phyloP scores from a whole-genome alignment of 805 yeast genomes.

The Zygoascus bituminiphila region DNA sequence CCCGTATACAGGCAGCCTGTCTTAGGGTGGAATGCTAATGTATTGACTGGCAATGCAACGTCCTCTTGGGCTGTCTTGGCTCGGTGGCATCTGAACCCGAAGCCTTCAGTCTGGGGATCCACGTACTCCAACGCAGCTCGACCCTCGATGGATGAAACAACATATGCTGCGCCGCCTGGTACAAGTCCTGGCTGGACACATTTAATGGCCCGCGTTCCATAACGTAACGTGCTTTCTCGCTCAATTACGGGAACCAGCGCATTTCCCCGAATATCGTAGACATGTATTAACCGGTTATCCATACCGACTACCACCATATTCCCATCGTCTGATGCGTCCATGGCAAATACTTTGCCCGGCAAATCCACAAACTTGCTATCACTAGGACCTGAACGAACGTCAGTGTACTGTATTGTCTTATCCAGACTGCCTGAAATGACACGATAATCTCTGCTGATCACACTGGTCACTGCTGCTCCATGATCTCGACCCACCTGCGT shows the following conservation, averaged over 20 bases:
- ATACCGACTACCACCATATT: constrained; percentile 45
- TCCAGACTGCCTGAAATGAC: constrained; percentile 60
- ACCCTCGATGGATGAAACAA: constrained; percentile 71
- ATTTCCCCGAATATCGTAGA: constrained; percentile 46
- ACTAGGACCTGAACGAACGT: constrained; percentile 29
- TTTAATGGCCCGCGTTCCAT: constrained; percentile 51
- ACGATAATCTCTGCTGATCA: constrained; percentile 25
- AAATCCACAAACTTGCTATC: constrained; percentile 19
- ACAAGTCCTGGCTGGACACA: constrained; percentile 27
- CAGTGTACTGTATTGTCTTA: constrained; percentile 41
- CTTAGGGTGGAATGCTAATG: constrained; percentile 35
- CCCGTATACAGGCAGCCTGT: constrained; percentile 40
- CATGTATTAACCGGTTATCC: constrained; percentile 43
- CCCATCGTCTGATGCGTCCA: constrained; percentile 42
- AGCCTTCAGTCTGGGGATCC: constrained; percentile 41
- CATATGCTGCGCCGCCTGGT: constrained; percentile 50
- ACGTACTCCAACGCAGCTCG: constrained; percentile 67
- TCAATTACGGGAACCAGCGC: constrained; percentile 38
- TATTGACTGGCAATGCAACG: constrained; percentile 45
- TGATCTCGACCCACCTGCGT: constrained; percentile 29
- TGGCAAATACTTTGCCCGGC: constrained; percentile 48
- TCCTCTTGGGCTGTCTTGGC: constrained; percentile 34
- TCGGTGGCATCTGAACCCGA: constrained; percentile 80
- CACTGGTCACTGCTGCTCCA: constrained; percentile 34
- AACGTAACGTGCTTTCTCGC: constrained; percentile 57